Percentiles rank a stretch among this genome's conserved stretches.
These are phyloP conservation scores for Penicillium bialowiezense DNA, from an alignment of 495 filamentous ascomycete genomes.

Conservation along the genomic window DNA sequence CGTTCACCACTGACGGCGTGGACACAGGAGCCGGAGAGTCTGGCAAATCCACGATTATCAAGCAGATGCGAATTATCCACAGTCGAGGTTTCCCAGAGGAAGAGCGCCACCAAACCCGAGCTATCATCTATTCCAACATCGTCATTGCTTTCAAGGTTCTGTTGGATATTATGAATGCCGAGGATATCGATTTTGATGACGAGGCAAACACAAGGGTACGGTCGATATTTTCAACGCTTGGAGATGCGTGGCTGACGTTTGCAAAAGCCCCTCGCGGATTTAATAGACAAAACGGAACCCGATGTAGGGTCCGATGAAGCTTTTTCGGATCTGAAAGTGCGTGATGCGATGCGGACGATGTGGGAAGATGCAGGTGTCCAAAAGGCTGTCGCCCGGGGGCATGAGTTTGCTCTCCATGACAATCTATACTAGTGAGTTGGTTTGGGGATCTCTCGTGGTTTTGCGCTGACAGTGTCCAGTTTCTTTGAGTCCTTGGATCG, in stretches of 20 bases:
- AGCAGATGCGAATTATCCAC: conserved; percentile 99
- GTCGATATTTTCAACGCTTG: neutral
- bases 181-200: conserved; percentile 71
- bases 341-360: conserved; percentile 72
- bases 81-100: conserved; percentile 86
- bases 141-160: conserved; percentile 86
- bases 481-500: conserved; percentile 90
- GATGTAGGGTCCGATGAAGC: conserved; percentile 77
- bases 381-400: conserved; percentile 80
- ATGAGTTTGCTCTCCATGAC: conserved; percentile 95
- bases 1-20: conserved; percentile 8
- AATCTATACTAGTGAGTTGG: conserved; percentile 84
- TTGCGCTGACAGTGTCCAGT: conserved; percentile 45
- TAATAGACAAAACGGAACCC: conserved; percentile 49
- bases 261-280: conserved; percentile 28
- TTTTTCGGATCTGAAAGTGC: conserved; percentile 64
- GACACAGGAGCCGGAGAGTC: conserved; percentile 90
- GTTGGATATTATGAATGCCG: conserved; percentile 89
- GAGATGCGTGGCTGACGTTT: no score
- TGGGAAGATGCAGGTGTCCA: conserved; percentile 86
- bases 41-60: conserved; percentile 96
- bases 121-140: conserved; percentile 92
- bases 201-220: conserved; percentile 68
- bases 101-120: conserved; percentile 89
- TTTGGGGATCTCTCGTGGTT: neutral